These are phyloP conservation scores for Oldenlandia corymbosa DNA, from an alignment of 257 asterid species.

Conservation along the genomic window DNA sequence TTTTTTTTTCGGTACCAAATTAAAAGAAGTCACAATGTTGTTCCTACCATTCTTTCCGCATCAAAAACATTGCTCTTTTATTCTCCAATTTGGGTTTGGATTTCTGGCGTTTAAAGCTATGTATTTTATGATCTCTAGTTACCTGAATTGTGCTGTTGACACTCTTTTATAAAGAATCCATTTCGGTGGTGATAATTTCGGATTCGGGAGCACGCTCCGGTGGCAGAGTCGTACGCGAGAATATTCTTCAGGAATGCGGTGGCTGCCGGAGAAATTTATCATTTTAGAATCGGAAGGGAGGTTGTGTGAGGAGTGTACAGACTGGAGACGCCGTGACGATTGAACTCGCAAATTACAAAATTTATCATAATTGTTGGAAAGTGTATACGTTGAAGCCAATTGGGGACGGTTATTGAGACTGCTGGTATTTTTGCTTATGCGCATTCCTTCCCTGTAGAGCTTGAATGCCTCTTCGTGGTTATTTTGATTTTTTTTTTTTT, in stretches of 20 bases:
- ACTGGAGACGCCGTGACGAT: conserved; percentile 85
- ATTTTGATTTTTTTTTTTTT: neutral
- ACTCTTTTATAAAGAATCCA: too few species aligned
- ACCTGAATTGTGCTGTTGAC: too few species aligned
- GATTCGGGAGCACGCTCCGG: conserved; percentile 94
- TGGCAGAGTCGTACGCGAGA: conserved; percentile 89
- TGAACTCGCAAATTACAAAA: conserved; percentile 61
- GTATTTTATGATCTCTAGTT: too few species aligned
- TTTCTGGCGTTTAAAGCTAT: too few species aligned
- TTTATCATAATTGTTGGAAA: conserved; percentile 75
- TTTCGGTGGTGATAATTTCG: conserved; percentile 90
- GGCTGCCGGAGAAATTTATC: conserved; percentile 88
- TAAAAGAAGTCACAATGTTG: too few species aligned
- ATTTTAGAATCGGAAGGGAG: conserved; percentile 77
- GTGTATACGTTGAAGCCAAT: conserved; percentile 78
- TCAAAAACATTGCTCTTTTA: too few species aligned
- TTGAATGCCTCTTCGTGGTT: conserved; percentile 15
- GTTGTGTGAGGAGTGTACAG: conserved; percentile 77
- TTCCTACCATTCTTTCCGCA: too few species aligned
- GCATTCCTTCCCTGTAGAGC: conserved; percentile 46
- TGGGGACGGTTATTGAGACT: conserved; percentile 92
- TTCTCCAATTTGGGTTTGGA: too few species aligned
- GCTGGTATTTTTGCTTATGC: conserved; percentile 95
- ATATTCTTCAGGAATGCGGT: conserved; percentile 89
- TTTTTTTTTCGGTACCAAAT: too few species aligned